Base-by-base conservation (phyloP, 2,329 filamentous ascomycete species). In the Monascus ruber region DNA sequence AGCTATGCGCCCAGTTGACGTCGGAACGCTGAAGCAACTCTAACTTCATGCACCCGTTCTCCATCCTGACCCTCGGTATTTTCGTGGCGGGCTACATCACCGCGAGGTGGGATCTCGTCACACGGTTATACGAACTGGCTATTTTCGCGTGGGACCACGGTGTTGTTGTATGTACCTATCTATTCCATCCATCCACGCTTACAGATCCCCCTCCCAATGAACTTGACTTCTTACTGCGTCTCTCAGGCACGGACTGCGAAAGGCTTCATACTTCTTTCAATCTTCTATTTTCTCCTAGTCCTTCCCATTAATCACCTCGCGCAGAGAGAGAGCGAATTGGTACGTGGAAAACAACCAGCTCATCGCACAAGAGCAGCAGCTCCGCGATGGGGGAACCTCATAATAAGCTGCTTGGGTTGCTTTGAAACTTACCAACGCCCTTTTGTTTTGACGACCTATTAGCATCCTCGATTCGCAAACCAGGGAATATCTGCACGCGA, bases 11-110 rank as follows among this genome's bases (percentile, higher is more conserved):
- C 46, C 47, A 48, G 41, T 45, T 54, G 44, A 54, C 10, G 26
- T 9, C 34, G 27, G 6, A 52, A 29, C 40, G 41, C 39, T 39
- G 45, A 44, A 48, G 47, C 43, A 47, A 46, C 48, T 42, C 43
- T 39, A 53, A 51, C 50, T 68, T 67, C 54, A 96, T 96, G 89
- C 88, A 95, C 86, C 86, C 88, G 59, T 95, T 96, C 72, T 96
- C 89, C 48, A 73, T 89, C 64, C 77, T 95, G 66, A 94, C 88
- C 58, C 80, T 94, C 70, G 87, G 84, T 70, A 95, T 98, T 72
- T 98, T 98, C 73, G 83, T 96, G 75, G 89, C 91, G 71, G 91
- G 91, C 66, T 98, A 98, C 75, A 96, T 89, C 65, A 98, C 91
- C 69, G 91, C 91, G 61, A 84, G 91, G 73, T 98, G 91, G 88